Evolutionary conservation across 306 rosid genomes (phyloP).

Genomic region (Cucurbita maxima): DNA sequence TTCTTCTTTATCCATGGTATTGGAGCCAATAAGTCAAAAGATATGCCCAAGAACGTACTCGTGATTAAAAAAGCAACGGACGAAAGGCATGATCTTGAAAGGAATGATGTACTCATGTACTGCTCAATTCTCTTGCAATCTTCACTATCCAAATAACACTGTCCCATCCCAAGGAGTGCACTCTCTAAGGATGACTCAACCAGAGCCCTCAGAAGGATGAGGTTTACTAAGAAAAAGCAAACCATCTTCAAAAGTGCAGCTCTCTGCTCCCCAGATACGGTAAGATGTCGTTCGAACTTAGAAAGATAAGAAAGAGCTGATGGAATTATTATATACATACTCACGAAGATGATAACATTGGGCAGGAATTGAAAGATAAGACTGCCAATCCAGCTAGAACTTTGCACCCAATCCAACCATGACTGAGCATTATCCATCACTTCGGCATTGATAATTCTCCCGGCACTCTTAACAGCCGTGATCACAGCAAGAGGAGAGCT

Average conservation of each 20-base stretch:
- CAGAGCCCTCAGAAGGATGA: constrained; percentile 68
- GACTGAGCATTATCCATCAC: constrained; percentile 86
- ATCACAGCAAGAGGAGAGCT: constrained; percentile 94
- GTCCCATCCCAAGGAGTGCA: constrained; percentile 68
- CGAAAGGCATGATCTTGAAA: constrained; percentile 89
- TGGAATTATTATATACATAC: constrained; percentile 84
- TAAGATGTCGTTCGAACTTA: constrained; percentile 78
- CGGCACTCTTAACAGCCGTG: constrained; percentile 69
- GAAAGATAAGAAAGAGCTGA: constrained; percentile 87
- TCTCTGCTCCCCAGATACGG: constrained; percentile 89
- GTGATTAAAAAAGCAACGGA: constrained; percentile 86
- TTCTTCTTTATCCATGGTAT: constrained; percentile 89
- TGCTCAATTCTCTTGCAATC: constrained; percentile 98
- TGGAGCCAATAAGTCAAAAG: constrained; percentile 85
- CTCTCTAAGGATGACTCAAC: constrained; percentile 88
- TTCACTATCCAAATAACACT: constrained; percentile 85
- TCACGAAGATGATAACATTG: constrained; percentile 71
- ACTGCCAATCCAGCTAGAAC: constrained; percentile 88
- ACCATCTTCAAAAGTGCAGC: constrained; percentile 93
- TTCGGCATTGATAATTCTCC: constrained; percentile 74
- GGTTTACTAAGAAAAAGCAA: constrained; percentile 94
- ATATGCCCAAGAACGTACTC: constrained; percentile 87
- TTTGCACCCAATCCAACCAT: constrained; percentile 87
- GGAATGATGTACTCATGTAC: constrained; percentile 83
- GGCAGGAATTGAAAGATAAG: constrained; percentile 86